Percentiles rank a stretch among this genome's conserved stretches.
Conservation (phyloP, 2,329 filamentous ascomycete genomes). For the Phyllosticta paracitricarpa region DNA sequence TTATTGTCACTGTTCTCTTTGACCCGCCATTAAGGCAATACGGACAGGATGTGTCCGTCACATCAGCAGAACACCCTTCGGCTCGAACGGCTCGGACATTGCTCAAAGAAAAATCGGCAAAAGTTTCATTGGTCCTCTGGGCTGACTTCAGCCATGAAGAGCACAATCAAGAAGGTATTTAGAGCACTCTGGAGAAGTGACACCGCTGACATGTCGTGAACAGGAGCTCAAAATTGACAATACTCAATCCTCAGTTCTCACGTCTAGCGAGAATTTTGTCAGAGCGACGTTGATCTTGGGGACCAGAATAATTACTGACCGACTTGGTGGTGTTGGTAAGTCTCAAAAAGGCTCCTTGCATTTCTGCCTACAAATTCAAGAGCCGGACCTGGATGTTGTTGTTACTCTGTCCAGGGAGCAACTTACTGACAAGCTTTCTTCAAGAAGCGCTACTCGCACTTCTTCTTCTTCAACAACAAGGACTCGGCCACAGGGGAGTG, state of each 20-base stretch:
- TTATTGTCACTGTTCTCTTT: not conserved
- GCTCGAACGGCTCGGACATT: not conserved
- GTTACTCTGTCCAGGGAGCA: too few relatives aligned
- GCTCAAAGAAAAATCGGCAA: not conserved
- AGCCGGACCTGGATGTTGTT: too few relatives aligned
- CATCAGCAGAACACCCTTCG: not conserved
- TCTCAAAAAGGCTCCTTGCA: not conserved
- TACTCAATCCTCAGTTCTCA: conserved; percentile 48
- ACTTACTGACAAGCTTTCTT: conserved; percentile 27
- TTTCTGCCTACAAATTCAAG: too few relatives aligned
- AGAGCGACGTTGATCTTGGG: conserved; percentile 45
- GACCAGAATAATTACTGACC: conserved; percentile 48
- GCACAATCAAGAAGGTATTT: conserved; percentile 45
- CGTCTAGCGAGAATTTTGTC: conserved; percentile 55
- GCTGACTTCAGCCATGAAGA: conserved; percentile 52
- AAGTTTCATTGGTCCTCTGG: conserved; percentile 44
- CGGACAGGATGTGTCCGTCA: not conserved
- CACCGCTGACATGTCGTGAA: not conserved
- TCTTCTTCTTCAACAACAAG: conserved; percentile 22
- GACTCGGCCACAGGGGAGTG: conserved; percentile 50
- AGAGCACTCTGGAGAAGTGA: not conserved
- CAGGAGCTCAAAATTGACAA: conserved; percentile 48
- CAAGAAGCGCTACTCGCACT: conserved; percentile 35
- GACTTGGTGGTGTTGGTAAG: conserved; percentile 44
- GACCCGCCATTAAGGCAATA: not conserved